A percentile compares a stretch with the other conserved stretches of the same genome.
phyloP scores from a whole-genome alignment of 2,329 filamentous ascomycete genomes.

The Monilinia polystroma region DNA sequence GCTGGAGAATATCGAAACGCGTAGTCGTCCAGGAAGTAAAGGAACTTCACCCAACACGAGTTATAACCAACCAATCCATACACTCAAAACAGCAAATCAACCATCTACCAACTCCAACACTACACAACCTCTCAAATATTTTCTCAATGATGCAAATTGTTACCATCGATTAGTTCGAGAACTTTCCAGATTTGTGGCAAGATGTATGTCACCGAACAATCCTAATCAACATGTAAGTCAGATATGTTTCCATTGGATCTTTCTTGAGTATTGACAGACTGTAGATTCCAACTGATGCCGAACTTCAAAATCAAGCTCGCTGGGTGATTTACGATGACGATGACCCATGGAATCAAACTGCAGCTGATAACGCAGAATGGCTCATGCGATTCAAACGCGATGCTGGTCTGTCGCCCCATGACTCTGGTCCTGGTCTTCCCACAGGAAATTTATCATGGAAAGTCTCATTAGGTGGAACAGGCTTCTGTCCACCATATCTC shows the following conservation, averaged over 20 bases:
- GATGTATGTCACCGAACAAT: constrained; percentile 58
- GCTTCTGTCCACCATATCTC: constrained; percentile 56
- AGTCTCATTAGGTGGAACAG: constrained; percentile 51
- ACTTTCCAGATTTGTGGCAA: constrained; percentile 52
- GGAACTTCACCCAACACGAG: background rate
- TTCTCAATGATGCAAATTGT: constrained; percentile 61
- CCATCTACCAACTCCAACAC: constrained; percentile 37
- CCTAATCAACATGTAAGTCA: constrained; percentile 52
- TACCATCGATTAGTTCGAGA: constrained; percentile 56
- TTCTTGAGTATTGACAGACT: background rate
- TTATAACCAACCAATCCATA: constrained; percentile 18
- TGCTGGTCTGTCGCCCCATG: constrained; percentile 50
- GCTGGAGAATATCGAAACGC: constrained; percentile 30
- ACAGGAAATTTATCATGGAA: constrained; percentile 46
- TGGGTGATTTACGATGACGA: constrained; percentile 65
- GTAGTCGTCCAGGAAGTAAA: constrained; percentile 14
- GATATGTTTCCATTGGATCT: background rate
- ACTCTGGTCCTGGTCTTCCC: constrained; percentile 52
- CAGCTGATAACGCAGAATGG: constrained; percentile 64
- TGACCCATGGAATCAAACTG: constrained; percentile 64
- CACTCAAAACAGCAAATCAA: constrained; percentile 30
- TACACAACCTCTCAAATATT: constrained; percentile 42
- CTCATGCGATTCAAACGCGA: constrained; percentile 61
- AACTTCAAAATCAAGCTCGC: constrained; percentile 62
- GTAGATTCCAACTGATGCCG: constrained; percentile 54